A percentile compares a stretch with the other conserved stretches of the same genome.
phyloP scores from a whole-genome alignment of 345 rosid genomes.

The Sisymbrium altissimum region DNA sequence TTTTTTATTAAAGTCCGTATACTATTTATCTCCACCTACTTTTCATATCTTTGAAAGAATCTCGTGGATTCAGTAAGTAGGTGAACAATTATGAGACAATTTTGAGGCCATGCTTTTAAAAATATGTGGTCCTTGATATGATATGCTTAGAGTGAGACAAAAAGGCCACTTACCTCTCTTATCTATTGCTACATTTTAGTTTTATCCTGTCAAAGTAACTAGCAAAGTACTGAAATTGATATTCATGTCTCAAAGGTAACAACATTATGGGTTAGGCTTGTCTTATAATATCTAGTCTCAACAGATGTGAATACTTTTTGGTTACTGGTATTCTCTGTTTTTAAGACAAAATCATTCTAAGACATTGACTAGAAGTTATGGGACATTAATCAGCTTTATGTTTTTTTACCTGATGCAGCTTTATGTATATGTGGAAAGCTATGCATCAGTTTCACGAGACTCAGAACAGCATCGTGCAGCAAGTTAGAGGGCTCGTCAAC shows the following conservation, averaged over 20 bases:
- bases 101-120: conserved; percentile 11
- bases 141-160: neutral
- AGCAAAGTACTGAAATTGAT: neutral
- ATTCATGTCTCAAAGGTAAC: neutral
- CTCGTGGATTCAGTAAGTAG: conserved; percentile 18
- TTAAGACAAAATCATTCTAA: neutral
- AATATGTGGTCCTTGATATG: conserved; percentile 20
- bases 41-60: conserved; percentile 5
- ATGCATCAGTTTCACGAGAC: conserved; percentile 87
- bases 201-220: neutral
- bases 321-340: neutral
- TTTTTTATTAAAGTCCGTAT: neutral
- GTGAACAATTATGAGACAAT: neutral
- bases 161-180: conserved; percentile 6
- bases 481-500: conserved; percentile 82
- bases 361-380: no score
- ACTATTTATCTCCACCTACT: conserved; percentile 10
- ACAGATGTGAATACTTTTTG: neutral
- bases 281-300: no score
- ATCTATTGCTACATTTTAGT: neutral
- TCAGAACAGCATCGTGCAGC: conserved; percentile 82
- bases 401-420: conserved; percentile 45
- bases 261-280: no score
- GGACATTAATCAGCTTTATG: no score
- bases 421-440: conserved; percentile 93